phyloP scores from a whole-genome alignment of 2,329 filamentous ascomycete genomes.

The Ophiostoma piceae region DNA sequence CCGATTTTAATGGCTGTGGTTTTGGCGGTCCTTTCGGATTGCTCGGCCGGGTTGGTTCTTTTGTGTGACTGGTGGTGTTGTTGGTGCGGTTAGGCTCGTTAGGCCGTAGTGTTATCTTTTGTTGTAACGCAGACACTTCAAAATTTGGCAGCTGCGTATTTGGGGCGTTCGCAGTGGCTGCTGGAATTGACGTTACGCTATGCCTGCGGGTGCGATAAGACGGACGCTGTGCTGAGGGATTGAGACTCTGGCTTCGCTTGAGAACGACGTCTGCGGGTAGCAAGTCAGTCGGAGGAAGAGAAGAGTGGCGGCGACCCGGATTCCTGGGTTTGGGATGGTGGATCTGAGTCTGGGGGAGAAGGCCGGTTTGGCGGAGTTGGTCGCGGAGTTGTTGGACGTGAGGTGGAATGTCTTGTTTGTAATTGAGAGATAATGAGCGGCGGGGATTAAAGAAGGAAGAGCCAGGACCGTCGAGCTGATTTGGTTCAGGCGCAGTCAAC shows the following conservation, averaged over 20 bases:
- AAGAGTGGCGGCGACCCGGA: background rate
- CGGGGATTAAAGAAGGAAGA: constrained; percentile 46
- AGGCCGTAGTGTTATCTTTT: constrained; percentile 1
- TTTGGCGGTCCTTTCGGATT: constrained; percentile 16
- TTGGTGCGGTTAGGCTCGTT: constrained; percentile 8
- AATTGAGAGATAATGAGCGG: constrained; percentile 27
- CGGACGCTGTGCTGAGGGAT: constrained; percentile 12
- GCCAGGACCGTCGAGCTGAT: constrained; percentile 61
- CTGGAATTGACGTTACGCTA: constrained; percentile 7
- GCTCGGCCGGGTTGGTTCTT: constrained; percentile 7
- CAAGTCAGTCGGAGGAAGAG: background rate
- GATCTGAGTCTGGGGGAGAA: constrained; percentile 39
- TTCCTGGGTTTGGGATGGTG: constrained; percentile 40
- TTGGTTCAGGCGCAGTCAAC: constrained; percentile 61
- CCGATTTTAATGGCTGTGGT: constrained; percentile 21
- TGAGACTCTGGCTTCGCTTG: constrained; percentile 24
- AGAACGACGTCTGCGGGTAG: constrained; percentile 22
- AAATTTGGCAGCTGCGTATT: constrained; percentile 15
- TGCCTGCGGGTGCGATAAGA: constrained; percentile 11
- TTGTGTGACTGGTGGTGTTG: constrained; percentile 1
- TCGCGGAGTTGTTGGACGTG: constrained; percentile 27
- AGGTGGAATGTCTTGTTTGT: constrained; percentile 28
- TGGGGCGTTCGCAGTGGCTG: background rate
- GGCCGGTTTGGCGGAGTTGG: constrained; percentile 40
- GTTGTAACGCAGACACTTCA: constrained; percentile 15